These are phyloP conservation scores for Fraxinus albicans DNA, from an alignment of 305 asterid species.

Conservation along the genomic window DNA sequence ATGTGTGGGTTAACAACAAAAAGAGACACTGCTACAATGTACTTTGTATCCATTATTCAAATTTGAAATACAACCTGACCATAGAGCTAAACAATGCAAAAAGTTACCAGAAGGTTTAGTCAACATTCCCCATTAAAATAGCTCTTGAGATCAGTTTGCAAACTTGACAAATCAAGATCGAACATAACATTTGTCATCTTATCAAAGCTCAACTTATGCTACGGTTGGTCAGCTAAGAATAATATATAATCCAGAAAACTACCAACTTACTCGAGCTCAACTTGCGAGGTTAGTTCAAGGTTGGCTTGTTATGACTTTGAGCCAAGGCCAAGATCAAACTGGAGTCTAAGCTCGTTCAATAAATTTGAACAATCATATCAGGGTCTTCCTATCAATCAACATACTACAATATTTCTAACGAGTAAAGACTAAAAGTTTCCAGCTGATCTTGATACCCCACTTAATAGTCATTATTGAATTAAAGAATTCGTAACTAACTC, in stretches of 20 bases:
- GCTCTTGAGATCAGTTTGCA: not conserved
- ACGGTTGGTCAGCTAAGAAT: not conserved
- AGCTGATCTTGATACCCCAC: not conserved
- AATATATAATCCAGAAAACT: not conserved
- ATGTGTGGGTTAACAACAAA: not conserved
- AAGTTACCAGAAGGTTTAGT: not conserved
- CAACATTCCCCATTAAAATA: not conserved
- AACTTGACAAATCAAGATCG: not conserved
- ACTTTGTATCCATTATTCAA: not conserved
- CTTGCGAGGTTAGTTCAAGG: not conserved
- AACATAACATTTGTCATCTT: not conserved
- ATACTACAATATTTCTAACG: not conserved
- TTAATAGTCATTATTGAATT: not conserved
- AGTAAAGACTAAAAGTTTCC: not conserved
- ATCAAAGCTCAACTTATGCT: not conserved
- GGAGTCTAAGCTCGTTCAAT: not conserved
- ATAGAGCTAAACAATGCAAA: not conserved
- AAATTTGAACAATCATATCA: not conserved
- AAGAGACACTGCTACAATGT: not conserved
- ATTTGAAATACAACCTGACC: not conserved
- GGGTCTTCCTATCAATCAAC: not conserved
- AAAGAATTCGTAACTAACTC: not conserved
- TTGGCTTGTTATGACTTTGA: not conserved
- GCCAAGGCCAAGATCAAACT: not conserved
- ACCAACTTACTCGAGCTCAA: not conserved